Percentiles rank a stretch among this genome's conserved stretches.
These are phyloP conservation scores for Calvatia gigantea DNA, from an alignment of 768 basidiomycete species.

Conservation along the genomic window DNA sequence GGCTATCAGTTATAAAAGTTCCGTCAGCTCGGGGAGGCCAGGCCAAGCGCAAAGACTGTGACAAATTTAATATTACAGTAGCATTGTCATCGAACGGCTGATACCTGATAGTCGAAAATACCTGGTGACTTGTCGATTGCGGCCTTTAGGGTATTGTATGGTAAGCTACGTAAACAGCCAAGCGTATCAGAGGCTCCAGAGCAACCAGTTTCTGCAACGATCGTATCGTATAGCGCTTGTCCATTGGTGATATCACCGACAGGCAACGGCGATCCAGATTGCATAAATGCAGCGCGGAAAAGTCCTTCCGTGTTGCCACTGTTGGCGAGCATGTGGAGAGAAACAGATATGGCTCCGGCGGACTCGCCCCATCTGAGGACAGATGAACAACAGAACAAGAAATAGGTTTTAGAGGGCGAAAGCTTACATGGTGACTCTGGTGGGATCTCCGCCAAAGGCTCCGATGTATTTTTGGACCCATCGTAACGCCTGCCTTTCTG, in stretches of 20 bases:
- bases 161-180: constrained; percentile 37
- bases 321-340: constrained; percentile 47
- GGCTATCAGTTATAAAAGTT: constrained; percentile 39
- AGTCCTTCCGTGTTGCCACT: constrained; percentile 41
- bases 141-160: constrained; percentile 34
- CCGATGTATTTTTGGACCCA: constrained; percentile 63
- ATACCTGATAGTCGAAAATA: constrained; percentile 41
- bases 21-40: constrained; percentile 54
- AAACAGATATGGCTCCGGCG: constrained; percentile 53
- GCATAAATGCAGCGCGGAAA: constrained; percentile 50
- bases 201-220: constrained; percentile 41
- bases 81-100: constrained; percentile 5
- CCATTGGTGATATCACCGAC: constrained; percentile 37
- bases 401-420: neutral
- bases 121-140: constrained; percentile 41
- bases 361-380: constrained; percentile 47
- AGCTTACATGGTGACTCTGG: constrained; percentile 46
- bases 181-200: constrained; percentile 36
- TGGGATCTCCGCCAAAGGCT: constrained; percentile 58
- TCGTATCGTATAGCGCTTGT: constrained; percentile 37
- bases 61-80: neutral
- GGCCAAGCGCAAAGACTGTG: constrained; percentile 36
- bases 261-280: constrained; percentile 46
- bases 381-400: neutral
- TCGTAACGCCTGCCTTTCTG: constrained; percentile 50